phyloP scores from a whole-genome alignment of 1,139 yeast genomes.

The Candida neerlandica region DNA sequence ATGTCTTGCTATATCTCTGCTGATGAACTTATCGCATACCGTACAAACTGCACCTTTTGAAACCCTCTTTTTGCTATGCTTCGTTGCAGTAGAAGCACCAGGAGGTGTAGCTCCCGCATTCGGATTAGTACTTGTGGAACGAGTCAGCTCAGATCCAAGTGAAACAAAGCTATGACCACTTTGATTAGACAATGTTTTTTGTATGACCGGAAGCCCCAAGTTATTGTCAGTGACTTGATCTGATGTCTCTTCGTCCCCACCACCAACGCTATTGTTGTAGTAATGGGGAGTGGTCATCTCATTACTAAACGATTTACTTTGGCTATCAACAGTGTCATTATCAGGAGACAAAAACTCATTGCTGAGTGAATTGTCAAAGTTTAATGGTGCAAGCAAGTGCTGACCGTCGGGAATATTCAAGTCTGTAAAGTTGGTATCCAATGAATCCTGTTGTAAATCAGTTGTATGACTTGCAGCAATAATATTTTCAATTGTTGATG shows the following conservation, averaged over 20 bases:
- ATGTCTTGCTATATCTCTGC: slow-evolving; percentile 48
- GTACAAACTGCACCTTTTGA: slow-evolving; percentile 45
- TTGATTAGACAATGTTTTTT: slow-evolving; percentile 24
- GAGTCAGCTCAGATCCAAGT: slow-evolving; percentile 13
- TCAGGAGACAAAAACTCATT: slow-evolving; percentile 10
- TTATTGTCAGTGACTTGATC: slow-evolving; percentile 5
- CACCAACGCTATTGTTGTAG: background rate
- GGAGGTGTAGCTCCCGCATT: slow-evolving; percentile 11
- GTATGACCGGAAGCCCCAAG: slow-evolving; percentile 4
- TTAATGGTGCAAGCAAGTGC: slow-evolving; percentile 8
- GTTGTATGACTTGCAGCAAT: background rate
- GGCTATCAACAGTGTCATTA: slow-evolving; percentile 4
- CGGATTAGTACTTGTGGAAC: slow-evolving; percentile 5
- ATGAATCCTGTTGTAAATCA: background rate
- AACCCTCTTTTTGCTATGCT: slow-evolving; percentile 26
- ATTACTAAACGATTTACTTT: background rate
- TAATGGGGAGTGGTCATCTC: background rate
- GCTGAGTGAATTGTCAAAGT: slow-evolving; percentile 7
- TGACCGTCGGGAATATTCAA: slow-evolving; percentile 2
- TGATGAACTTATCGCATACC: slow-evolving; percentile 45
- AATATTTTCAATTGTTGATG: background rate
- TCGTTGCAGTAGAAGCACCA: background rate
- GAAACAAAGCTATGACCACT: slow-evolving; percentile 23
- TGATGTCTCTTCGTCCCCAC: slow-evolving; percentile 9
- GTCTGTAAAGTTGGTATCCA: slow-evolving; percentile 6